A percentile compares a stretch with the other conserved stretches of the same genome.
phyloP scores from a whole-genome alignment of 2,329 filamentous ascomycete species.

The Penicillium brevicompactum region DNA sequence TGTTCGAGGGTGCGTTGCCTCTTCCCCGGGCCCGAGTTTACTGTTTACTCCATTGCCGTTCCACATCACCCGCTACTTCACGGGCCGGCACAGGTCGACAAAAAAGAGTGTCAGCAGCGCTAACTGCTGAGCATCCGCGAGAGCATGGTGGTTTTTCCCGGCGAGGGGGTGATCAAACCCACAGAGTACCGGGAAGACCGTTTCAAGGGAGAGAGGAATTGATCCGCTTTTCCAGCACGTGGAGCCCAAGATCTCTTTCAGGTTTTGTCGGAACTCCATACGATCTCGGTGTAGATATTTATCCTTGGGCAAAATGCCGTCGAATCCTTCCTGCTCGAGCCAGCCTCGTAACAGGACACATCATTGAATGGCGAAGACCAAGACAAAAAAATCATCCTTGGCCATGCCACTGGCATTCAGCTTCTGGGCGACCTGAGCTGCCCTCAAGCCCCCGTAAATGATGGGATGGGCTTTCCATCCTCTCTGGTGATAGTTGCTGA shows the following conservation, averaged over 20 bases:
- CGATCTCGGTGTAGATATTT: too few species aligned
- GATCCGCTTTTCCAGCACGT: neutral
- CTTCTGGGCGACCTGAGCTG: too few species aligned
- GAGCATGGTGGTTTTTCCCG: neutral
- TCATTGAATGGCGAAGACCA: too few species aligned
- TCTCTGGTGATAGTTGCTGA: too few species aligned
- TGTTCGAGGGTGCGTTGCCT: neutral
- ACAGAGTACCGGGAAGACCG: neutral
- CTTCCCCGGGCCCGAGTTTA: neutral
- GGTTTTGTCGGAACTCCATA: neutral
- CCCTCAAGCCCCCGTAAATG: too few species aligned
- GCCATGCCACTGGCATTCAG: too few species aligned
- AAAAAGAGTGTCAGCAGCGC: neutral
- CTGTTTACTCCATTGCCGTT: neutral
- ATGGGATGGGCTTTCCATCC: too few species aligned
- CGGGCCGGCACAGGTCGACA: neutral
- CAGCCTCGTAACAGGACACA: too few species aligned
- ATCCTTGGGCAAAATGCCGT: too few species aligned
- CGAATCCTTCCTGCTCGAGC: too few species aligned
- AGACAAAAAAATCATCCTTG: too few species aligned
- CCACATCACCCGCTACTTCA: neutral
- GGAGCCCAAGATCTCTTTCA: neutral
- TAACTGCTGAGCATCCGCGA: constrained; percentile 2
- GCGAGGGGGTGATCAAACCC: neutral
- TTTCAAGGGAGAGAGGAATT: neutral